Base-by-base conservation (phyloP, 176 grass and related monocot species). In the Musa schizocarpa region DNA sequence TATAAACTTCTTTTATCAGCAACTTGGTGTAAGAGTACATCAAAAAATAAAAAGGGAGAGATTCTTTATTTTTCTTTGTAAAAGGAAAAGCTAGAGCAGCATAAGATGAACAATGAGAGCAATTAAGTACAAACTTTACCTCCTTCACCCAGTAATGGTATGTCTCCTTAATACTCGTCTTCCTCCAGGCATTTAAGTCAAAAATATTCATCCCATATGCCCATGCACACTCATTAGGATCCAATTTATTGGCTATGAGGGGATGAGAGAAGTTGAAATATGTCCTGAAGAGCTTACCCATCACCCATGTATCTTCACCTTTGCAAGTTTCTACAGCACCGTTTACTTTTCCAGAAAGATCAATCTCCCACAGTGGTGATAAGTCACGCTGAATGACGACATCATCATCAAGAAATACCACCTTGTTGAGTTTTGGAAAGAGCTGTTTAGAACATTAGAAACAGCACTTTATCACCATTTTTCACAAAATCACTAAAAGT, bases 121-220 rank as follows among this genome's bases (percentile, higher is more conserved):
- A 63, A 27, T 67, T 77, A 48, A 54, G 16, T 62, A 53, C 2
- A 67, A 26, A 62, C 64, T 50, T 73, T 92, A 99, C 95, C 95
- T 99, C 90, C 78, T 87, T 94, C 75, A 99, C 82, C 95, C 95
- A 99, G 80, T 87, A 84, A 85, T 94, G 95, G 59, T 87, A 99
- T 73, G 84, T 94, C 25, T 94, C 95, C 83, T 84, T 87, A 74
- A 99, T 92, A 3, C 21, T 77, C 62, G 90, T 94, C 82, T 92
- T 99, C 74, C 95, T 94, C 95, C 95, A 99, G 56, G 82, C 84
- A 66, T 43, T 85, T 20, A 99, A 82, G 78, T 99, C 90, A 80
- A 94, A 99, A 71, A 99, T 75, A 77, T 99, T 99, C 95, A 99
- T 94, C 77, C 95, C 94, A 27, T 98, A 98, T 1, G 94, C 94